Conservation (phyloP, 305 asterid species). For the Fraxinus ornus region DNA sequence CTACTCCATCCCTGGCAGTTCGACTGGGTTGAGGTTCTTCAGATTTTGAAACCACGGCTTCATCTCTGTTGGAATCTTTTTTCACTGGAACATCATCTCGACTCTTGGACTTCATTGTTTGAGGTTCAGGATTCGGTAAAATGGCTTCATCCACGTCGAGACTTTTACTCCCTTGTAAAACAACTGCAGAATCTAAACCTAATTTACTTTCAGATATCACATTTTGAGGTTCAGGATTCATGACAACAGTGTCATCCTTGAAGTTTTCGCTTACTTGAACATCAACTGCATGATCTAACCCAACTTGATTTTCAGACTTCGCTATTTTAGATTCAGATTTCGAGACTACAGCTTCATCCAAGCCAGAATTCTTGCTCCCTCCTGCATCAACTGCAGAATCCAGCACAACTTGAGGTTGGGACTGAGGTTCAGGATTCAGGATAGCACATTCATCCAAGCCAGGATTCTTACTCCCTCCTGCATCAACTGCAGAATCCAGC, state of each 20-base stretch:
- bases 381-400: not conserved
- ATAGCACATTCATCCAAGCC: conserved; percentile 3
- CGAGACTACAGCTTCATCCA: conserved; percentile 1
- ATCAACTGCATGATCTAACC: not conserved
- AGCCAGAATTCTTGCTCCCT: not conserved
- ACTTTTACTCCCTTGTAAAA: conserved; percentile 4
- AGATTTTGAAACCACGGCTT: not conserved
- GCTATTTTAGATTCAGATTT: conserved; percentile 7
- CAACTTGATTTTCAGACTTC: conserved; percentile 10
- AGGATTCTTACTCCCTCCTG: not conserved
- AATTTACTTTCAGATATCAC: not conserved
- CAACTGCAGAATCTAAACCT: conserved; percentile 17
- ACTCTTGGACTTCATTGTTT: conserved; percentile 18
- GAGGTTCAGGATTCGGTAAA: conserved; percentile 15
- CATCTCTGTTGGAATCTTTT: not conserved
- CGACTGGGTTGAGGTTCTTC: conserved; percentile 3
- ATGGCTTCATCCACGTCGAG: conserved; percentile 4
- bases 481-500: conserved; percentile 15
- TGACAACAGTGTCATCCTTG: not conserved
- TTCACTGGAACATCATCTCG: conserved; percentile 17
- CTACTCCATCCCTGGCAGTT: conserved; percentile 12
- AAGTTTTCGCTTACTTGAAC: not conserved
- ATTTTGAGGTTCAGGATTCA: not conserved
- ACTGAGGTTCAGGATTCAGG: not conserved
- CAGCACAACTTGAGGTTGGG: not conserved